Evolutionary conservation across 441 rosid genomes (phyloP), one percentile per base, ranked within the genome.

Genomic region (Corymbia citriodora): DNA sequence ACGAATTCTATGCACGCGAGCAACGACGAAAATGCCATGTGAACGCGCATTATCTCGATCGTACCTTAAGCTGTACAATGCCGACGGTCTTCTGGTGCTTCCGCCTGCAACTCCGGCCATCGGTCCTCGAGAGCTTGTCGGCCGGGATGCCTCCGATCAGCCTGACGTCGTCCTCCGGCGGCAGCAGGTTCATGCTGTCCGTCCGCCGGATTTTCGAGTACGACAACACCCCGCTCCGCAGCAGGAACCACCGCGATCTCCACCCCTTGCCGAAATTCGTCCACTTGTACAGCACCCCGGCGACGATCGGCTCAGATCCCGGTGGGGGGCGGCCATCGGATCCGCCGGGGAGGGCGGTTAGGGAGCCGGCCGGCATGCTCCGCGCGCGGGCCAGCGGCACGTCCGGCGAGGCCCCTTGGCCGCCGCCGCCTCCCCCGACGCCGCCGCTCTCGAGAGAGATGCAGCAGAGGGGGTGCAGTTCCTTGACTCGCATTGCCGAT

Each of bases 181-280:
- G 90, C 12, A 93, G 90, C 15, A 94, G 88, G 88, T 92, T 93
- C 6, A 97, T 94, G 93, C 94, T 93, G 92, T 95, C 99, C 79
- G 96, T 93, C 65, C 97, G 94, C 48, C 95, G 97, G 92, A 94
- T 94, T 95, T 97, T 98, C 11, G 98, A 97, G 90, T 98, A 98
- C 10, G 98, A 97, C 23, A 98, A 95, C 88, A 95, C 94, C 55
- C 99, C 99, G 74, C 96, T 95, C 81, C 95, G 95, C 87, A 98
- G 95, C 55, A 95, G 92, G 92, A 98, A 97, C 99, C 99, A 98
- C 88, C 99, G 95, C 87, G 98, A 97, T 95, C 99, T 96, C 99
- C 99, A 98, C n/a, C 99, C 99, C 91, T 96, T 97, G 7, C 99
- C 97, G 95, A 95, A 97, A 93, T 98, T 98, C 16, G 99, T 98